Evolutionary conservation across 2,329 filamentous ascomycete species (phyloP).

Genomic region (Aureobasidium namibiae): DNA sequence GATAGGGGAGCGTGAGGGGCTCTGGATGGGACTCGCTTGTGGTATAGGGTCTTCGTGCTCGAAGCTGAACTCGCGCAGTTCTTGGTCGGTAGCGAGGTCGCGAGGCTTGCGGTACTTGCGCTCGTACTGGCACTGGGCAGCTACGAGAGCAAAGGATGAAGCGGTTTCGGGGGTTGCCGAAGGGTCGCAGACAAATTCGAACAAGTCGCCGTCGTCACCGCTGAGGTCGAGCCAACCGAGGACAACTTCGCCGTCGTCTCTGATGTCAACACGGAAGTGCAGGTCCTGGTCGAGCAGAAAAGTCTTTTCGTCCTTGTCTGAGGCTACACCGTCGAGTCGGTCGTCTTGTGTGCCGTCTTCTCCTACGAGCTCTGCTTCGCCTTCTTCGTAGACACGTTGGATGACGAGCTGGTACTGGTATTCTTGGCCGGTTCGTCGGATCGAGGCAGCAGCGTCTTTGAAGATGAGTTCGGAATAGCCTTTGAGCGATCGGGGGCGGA

Average conservation of each 20-base stretch:
- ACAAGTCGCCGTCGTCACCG: constrained; percentile 89
- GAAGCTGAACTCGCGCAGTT: constrained; percentile 79
- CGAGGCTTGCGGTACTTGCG: constrained; percentile 79
- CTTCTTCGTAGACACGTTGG: constrained; percentile 94
- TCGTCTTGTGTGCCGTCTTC: constrained; percentile 78
- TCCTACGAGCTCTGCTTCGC: constrained; percentile 82
- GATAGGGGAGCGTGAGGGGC: constrained; percentile 33
- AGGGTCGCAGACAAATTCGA: constrained; percentile 90
- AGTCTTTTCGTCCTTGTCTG: constrained; percentile 91
- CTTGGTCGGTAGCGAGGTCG: constrained; percentile 69
- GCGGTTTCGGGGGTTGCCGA: constrained; percentile 63
- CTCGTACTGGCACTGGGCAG: constrained; percentile 94
- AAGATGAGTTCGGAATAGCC: constrained; percentile 97
- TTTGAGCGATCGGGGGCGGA: constrained; percentile 89
- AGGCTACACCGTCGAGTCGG: constrained; percentile 58
- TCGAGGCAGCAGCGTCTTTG: constrained; percentile 88
- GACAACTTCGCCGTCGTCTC: constrained; percentile 73
- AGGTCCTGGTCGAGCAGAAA: constrained; percentile 91
- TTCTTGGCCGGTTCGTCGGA: constrained; percentile 86
- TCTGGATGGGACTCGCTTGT: constrained; percentile 49
- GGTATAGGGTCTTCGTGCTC: constrained; percentile 52
- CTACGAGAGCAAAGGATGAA: constrained; percentile 70
- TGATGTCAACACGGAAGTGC: constrained; percentile 75
- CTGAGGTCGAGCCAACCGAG: constrained; percentile 93
- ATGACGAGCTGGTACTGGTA: constrained; percentile 97